These are phyloP conservation scores for Jimgerdemannia lactiflua DNA, from an alignment of 192 early-diverging fungal genomes.

Conservation along the genomic window DNA sequence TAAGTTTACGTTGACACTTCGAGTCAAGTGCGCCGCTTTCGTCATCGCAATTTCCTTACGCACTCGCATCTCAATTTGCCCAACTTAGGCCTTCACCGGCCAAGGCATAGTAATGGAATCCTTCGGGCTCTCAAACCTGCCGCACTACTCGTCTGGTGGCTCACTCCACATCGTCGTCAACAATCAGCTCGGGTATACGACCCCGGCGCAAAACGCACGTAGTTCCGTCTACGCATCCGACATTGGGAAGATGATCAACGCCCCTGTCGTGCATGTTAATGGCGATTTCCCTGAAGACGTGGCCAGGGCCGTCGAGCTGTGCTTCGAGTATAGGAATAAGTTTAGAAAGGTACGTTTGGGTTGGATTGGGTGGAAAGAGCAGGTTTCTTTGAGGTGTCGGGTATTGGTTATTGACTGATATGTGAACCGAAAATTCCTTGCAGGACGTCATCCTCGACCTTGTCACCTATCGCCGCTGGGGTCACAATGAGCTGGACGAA, in stretches of 20 bases:
- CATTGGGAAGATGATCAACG: slow-evolving; percentile 95
- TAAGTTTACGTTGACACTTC: slow-evolving; percentile 32
- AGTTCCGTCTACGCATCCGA: slow-evolving; percentile 91
- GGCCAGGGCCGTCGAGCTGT: slow-evolving; percentile 76
- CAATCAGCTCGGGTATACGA: slow-evolving; percentile 97
- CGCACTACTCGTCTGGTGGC: slow-evolving; percentile 93
- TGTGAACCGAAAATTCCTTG: no score
- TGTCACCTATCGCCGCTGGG: slow-evolving; percentile 95
- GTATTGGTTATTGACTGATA: background rate
- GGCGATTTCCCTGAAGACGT: slow-evolving; percentile 95
- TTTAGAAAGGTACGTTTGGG: slow-evolving; percentile 68
- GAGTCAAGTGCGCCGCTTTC: background rate
- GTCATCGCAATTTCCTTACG: background rate
- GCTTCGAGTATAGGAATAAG: slow-evolving; percentile 87
- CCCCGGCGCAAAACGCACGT: slow-evolving; percentile 92
- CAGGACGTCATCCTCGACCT: slow-evolving; percentile 90
- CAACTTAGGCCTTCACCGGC: slow-evolving; percentile 62
- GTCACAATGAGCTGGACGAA: slow-evolving; percentile 98
- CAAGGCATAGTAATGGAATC: slow-evolving; percentile 96
- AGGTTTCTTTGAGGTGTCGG: background rate
- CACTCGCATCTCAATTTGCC: background rate
- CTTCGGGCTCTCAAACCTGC: slow-evolving; percentile 92
- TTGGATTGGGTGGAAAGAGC: slow-evolving; percentile 1
- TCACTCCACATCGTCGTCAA: slow-evolving; percentile 98
- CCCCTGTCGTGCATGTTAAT: slow-evolving; percentile 96